A percentile compares a stretch with the other conserved stretches of the same genome.
Conservation (phyloP, 2,329 filamentous ascomycete species). For the Cladosporium oxysporum region DNA sequence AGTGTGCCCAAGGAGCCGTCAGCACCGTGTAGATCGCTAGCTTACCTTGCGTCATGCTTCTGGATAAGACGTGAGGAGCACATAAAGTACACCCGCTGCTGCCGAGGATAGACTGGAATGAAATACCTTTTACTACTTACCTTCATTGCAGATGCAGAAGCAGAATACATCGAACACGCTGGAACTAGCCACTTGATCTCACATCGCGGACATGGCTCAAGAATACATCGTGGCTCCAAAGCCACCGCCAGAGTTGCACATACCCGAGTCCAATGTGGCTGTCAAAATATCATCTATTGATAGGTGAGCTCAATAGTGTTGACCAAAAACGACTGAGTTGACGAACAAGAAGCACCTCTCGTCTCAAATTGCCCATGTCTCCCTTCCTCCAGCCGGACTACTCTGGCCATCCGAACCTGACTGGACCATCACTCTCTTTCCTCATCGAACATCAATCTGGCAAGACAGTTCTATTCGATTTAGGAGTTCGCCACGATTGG, state of each 20-base stretch:
- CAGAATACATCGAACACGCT: neutral
- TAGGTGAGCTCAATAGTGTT: constrained; percentile 27
- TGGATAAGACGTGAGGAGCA: neutral
- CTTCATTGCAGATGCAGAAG: neutral
- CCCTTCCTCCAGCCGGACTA: constrained; percentile 44
- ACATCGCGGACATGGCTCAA: constrained; percentile 23
- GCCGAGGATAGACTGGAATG: neutral
- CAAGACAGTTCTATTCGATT: constrained; percentile 49
- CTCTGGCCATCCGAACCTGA: constrained; percentile 39
- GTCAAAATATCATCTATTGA: constrained; percentile 42
- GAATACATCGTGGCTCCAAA: constrained; percentile 28
- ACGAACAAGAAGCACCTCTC: constrained; percentile 33
- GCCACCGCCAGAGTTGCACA: constrained; percentile 36
- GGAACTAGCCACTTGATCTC: neutral
- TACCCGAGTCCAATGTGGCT: constrained; percentile 34
- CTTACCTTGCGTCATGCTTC: constrained; percentile 5
- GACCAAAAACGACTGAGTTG: neutral
- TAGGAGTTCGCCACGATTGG: constrained; percentile 51
- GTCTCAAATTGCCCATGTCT: constrained; percentile 34
- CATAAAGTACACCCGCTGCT: neutral
- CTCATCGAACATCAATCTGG: constrained; percentile 50
- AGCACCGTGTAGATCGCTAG: neutral
- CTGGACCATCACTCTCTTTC: constrained; percentile 49
- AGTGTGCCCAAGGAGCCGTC: neutral
- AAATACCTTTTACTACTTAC: neutral